Percentiles rank a stretch among this genome's conserved stretches.
Evolutionary conservation across 441 rosid species (phyloP).

Genomic region (Populus hybrid): DNA sequence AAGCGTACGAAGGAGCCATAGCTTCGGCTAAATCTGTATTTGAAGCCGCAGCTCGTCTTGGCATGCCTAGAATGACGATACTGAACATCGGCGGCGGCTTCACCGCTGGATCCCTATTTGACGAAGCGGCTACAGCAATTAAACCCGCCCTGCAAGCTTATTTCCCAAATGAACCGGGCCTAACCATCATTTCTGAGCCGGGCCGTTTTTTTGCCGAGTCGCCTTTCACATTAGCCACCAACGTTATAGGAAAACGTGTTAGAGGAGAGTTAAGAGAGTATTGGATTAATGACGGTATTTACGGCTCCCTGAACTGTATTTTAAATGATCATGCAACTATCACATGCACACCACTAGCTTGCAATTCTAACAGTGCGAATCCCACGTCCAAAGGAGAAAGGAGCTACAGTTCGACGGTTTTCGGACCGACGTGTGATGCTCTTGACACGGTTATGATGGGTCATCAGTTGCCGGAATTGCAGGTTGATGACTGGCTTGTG

Average conservation of each 20-base stretch:
- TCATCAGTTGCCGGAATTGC: slow-evolving; percentile 30
- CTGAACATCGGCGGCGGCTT: slow-evolving; percentile 40
- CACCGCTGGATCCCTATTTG: slow-evolving; percentile 23
- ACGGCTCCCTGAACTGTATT: slow-evolving; percentile 28
- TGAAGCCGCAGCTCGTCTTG: slow-evolving; percentile 20
- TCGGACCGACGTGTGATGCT: slow-evolving; percentile 38
- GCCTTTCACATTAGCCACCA: slow-evolving; percentile 26
- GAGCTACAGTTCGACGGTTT: slow-evolving; percentile 24
- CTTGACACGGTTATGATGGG: slow-evolving; percentile 26
- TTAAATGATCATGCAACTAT: slow-evolving; percentile 23
- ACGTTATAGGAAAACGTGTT: slow-evolving; percentile 31
- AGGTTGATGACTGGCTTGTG: slow-evolving; percentile 35
- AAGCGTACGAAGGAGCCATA: slow-evolving; percentile 23
- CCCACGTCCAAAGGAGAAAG: slow-evolving; percentile 19
- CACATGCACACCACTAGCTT: slow-evolving; percentile 26
- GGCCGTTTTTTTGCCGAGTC: slow-evolving; percentile 33
- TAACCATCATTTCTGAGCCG: slow-evolving; percentile 28
- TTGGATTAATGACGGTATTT: slow-evolving; percentile 39
- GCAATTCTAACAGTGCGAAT: slow-evolving; percentile 16
- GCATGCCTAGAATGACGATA: slow-evolving; percentile 21
- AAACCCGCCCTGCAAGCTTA: slow-evolving; percentile 18
- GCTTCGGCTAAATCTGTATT: slow-evolving; percentile 28
- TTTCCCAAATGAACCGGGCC: slow-evolving; percentile 14
- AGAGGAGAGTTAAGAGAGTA: slow-evolving; percentile 32
- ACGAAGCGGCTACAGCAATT: slow-evolving; percentile 19